A percentile compares a stretch with the other conserved stretches of the same genome.
Evolutionary conservation across 2,329 filamentous ascomycete species (phyloP).

Genomic region (Aspergillus latus): DNA sequence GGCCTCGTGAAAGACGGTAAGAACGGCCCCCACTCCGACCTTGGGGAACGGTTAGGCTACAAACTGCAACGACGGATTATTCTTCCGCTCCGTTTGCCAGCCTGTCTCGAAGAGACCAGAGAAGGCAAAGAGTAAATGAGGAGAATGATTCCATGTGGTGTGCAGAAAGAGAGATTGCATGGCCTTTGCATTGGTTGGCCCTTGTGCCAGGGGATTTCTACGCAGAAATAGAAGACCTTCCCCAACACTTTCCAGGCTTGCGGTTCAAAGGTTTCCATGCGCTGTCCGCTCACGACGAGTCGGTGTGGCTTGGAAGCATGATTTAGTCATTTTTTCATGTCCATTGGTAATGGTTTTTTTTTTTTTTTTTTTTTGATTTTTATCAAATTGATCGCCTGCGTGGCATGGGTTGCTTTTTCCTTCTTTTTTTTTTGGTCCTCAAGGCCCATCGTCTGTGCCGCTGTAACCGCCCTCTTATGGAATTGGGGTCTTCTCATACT

Average conservation of each 20-base stretch:
- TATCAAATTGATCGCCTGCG: constrained; percentile 7
- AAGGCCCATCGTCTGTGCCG: constrained; percentile 11
- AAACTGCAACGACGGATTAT: not conserved
- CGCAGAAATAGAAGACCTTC: not conserved
- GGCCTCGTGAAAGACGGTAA: constrained; percentile 4
- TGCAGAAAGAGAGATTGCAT: not conserved
- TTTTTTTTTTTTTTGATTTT: not conserved
- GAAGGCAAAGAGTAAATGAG: not conserved
- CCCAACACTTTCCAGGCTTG: constrained; percentile 5
- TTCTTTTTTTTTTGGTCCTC: not conserved
- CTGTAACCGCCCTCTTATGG: constrained; percentile 14
- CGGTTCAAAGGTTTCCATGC: constrained; percentile 10
- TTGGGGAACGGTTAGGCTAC: not conserved
- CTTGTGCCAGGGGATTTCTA: constrained; percentile 1
- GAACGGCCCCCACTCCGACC: not conserved
- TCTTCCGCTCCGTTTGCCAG: not conserved
- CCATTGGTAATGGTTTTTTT: not conserved
- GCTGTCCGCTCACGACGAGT: constrained; percentile 1
- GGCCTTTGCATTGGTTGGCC: not conserved
- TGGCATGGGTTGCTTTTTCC: constrained; percentile 10
- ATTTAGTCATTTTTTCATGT: not conserved
- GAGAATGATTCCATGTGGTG: not conserved
- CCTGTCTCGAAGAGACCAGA: not conserved
- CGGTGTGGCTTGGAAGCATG: not conserved
- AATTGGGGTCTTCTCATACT: not conserved